A percentile compares a stretch with the other conserved stretches of the same genome.
phyloP scores from a whole-genome alignment of 805 yeast species.

The Kockiozyma suomiensis region DNA sequence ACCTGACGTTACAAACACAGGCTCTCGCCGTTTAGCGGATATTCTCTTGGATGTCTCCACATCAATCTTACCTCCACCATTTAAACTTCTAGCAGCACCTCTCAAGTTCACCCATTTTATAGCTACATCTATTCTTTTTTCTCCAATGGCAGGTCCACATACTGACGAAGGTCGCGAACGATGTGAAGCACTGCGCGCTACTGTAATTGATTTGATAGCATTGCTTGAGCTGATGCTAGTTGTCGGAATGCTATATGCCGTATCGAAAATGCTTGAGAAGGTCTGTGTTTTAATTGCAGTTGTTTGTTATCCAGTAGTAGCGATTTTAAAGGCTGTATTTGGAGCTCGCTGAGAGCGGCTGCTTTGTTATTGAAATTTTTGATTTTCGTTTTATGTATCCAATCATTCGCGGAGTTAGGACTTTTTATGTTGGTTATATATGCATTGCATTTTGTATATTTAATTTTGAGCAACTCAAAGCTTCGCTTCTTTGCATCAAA shows the following conservation, averaged over 20 bases:
- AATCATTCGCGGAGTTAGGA: too few relatives aligned
- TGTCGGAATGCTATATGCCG: constrained; percentile 5
- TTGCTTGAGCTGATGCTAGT: constrained; percentile 9
- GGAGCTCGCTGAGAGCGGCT: background rate
- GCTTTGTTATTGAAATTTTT: too few relatives aligned
- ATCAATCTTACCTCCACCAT: background rate
- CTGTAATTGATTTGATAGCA: constrained; percentile 13
- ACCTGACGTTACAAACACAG: background rate
- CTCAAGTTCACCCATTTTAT: background rate
- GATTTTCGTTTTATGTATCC: too few relatives aligned
- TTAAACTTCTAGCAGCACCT: constrained; percentile 5
- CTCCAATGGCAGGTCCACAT: background rate
- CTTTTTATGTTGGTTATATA: too few relatives aligned
- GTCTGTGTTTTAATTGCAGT: constrained; percentile 1
- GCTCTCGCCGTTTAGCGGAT: constrained; percentile 2
- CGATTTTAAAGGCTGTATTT: constrained; percentile 1
- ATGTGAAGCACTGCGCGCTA: constrained; percentile 7
- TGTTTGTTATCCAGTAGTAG: constrained; percentile 21
- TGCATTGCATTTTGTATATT: too few relatives aligned
- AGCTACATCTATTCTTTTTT: background rate
- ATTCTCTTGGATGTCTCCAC: background rate
- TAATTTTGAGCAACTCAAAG: too few relatives aligned
- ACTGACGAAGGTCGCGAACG: background rate
- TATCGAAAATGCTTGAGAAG: background rate
- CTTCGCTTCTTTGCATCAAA: too few relatives aligned